Evolutionary conservation across 306 rosid species (phyloP), one percentile per base, ranked within the genome.

Genomic region (Begonia masoniana): DNA sequence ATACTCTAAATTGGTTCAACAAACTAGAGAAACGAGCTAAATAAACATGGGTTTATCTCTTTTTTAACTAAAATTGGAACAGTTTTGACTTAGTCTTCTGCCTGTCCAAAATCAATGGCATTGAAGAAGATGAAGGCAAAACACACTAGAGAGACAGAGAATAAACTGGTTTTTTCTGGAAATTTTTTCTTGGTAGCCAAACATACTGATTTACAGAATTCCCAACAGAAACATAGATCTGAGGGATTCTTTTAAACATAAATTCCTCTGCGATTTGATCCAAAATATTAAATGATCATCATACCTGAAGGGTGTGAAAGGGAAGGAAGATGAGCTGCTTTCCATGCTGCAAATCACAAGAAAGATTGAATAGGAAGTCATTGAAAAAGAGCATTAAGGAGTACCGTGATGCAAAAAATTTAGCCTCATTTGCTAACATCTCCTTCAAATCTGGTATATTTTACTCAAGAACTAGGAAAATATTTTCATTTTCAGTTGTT

Each of bases 311-410:
- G 41, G 42, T 41, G 15, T n/a, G 35, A 21, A 11, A 11, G 9
- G n/a, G n/a, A 51, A 51, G 51, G 68, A 85, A 61, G 64, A 91
- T 91, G 95, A 76, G 66, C 41, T 91, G 91, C 78, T 82, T 85
- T 64, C 46, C 74, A 13, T 91, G 87, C 64, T 83, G 91, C 46
- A 57, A 61, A 64, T 81, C 91, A 5, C 68, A 78, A 50, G 72
- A 71, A 50, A 73, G 58, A 62, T 23, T 13, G 59, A 63, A 49
- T 17, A 68, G 78, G 57, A 73, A 31, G 61, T 62, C 94, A 9
- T 65, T 74, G 59, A 71, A 65, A 69, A 80, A 75, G 67, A 67
- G 76, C 77, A 74, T 79, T 11, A 73, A 71, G 71, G 83, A 75
- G 50, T 76, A 71, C 53, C 68, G 60, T 49, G 76, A 74, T 47